These are phyloP conservation scores for Canavalia gladiata DNA, from an alignment of 306 rosid species.

Conservation along the genomic window DNA sequence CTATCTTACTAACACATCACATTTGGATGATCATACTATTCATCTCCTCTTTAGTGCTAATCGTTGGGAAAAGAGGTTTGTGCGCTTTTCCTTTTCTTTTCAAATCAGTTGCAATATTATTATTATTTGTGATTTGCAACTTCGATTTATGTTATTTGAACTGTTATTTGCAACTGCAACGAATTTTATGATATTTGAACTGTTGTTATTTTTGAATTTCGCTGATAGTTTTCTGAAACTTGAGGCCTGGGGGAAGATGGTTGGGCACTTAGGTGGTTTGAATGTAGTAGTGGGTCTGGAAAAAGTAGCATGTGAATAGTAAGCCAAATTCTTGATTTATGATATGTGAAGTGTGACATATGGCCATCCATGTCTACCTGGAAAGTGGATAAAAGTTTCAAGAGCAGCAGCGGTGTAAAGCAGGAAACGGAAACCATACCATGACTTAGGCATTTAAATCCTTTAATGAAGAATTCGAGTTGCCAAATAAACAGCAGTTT, in stretches of 20 bases:
- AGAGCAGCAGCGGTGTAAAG: conserved; percentile 6
- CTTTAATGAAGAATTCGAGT: conserved; percentile 10
- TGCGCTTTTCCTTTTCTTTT: not conserved
- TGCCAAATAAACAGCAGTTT: not conserved
- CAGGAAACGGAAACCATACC: conserved; percentile 15
- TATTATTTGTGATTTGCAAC: conserved; percentile 5
- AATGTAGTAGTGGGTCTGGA: conserved; percentile 23
- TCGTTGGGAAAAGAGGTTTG: conserved; percentile 97
- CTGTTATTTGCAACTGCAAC: not conserved
- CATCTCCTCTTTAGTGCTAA: conserved; percentile 98
- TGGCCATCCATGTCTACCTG: conserved; percentile 18
- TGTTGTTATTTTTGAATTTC: conserved; percentile 6
- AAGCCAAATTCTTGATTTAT: conserved; percentile 20
- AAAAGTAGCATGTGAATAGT: conserved; percentile 17
- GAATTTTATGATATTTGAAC: not conserved
- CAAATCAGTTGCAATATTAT: not conserved
- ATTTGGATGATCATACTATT: conserved; percentile 83
- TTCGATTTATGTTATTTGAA: not conserved
- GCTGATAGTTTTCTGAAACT: not conserved
- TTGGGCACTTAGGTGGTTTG: conserved; percentile 6
- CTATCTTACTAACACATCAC: conserved; percentile 82
- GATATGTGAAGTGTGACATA: not conserved
- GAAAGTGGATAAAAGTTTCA: not conserved
- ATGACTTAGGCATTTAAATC: not conserved
- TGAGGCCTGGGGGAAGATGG: not conserved